Evolutionary conservation across 306 rosid species (phyloP), one percentile per base, ranked within the genome.

Genomic region (Rosa multiflora): DNA sequence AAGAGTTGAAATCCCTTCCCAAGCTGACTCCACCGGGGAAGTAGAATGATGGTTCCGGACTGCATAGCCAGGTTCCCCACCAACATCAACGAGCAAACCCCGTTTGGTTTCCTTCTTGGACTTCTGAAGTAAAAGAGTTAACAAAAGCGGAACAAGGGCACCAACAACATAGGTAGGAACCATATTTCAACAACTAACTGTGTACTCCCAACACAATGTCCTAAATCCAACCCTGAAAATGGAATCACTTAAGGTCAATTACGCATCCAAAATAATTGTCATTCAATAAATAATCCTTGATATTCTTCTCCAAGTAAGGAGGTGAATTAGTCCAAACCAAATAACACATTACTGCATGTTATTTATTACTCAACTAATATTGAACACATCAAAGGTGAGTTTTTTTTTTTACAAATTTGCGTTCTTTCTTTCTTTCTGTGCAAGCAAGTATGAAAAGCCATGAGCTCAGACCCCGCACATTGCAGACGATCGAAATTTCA

Each of bases 1-100:
- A 23, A 96, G 94, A 69, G 98, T 96, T 6, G 92, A 74, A 40
- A 91, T 81, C 13, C 92, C 96, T 21, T 90, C 90, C 99, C 99
- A 93, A 0, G 90, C 86, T 7, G 98, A 79, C 32, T 75, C 81
- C 13, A 96, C 75, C 0, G 88, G 86, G 46, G 90, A 77, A 32
- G 67, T 21, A 75, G 66, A 84, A 18, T 86, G 88, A 58, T 78
- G 83, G 86, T 91, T 96, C 49, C 96, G 87, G 49, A 96, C 40
- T 35, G 97, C 70, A 40, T 63, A 78, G 23, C 97, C 96, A 56
- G 90, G 82, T 32, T 91, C 97, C 63, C 93, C 98, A 61, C 84
- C 89, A 75, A 78, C 98, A 73, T 90, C 89, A 37, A 72, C 88
- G 1, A 84, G 89, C 74, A 91, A 23, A 3, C 97, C 97, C 4